Evolutionary conservation across 129 eudicot genomes (phyloP).

Genomic region (Scalesia atractyloides): DNA sequence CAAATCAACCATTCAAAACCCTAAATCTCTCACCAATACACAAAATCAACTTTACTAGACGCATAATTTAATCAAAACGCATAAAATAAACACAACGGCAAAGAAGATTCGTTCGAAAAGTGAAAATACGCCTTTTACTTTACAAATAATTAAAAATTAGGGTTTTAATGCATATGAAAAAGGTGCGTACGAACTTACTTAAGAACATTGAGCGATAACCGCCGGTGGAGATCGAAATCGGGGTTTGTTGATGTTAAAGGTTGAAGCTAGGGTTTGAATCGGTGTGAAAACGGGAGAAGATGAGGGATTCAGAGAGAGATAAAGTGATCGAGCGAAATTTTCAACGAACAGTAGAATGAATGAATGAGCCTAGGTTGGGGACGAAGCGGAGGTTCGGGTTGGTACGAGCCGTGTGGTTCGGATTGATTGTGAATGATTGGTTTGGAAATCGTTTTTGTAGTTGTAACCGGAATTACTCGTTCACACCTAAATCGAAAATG

Average conservation of each 20-base stretch:
- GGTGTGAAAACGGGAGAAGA: constrained; percentile 42
- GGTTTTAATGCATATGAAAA: constrained; percentile 40
- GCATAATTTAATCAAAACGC: constrained; percentile 25
- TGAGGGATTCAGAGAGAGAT: constrained; percentile 51
- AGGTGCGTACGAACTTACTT: constrained; percentile 38
- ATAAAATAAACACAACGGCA: constrained; percentile 14
- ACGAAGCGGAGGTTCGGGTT: constrained; percentile 47
- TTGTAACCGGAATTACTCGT: too few relatives aligned
- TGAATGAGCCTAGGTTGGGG: constrained; percentile 37
- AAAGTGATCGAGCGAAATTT: constrained; percentile 63
- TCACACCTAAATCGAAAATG: too few relatives aligned
- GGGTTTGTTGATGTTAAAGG: constrained; percentile 17
- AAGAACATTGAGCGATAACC: constrained; percentile 26
- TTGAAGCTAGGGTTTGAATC: constrained; percentile 57
- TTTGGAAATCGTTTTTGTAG: too few relatives aligned
- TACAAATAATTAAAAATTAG: constrained; percentile 41
- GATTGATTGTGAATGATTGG: constrained; percentile 15
- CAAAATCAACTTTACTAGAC: constrained; percentile 34
- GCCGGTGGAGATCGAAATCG: constrained; percentile 33
- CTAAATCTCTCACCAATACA: constrained; percentile 23
- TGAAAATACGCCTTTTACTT: constrained; percentile 28
- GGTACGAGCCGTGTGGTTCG: constrained; percentile 32
- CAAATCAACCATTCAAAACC: neutral
- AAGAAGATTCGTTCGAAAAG: constrained; percentile 29
- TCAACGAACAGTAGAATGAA: constrained; percentile 63